phyloP scores from a whole-genome alignment of 768 basidiomycete genomes.

The Suillus bovinus region DNA sequence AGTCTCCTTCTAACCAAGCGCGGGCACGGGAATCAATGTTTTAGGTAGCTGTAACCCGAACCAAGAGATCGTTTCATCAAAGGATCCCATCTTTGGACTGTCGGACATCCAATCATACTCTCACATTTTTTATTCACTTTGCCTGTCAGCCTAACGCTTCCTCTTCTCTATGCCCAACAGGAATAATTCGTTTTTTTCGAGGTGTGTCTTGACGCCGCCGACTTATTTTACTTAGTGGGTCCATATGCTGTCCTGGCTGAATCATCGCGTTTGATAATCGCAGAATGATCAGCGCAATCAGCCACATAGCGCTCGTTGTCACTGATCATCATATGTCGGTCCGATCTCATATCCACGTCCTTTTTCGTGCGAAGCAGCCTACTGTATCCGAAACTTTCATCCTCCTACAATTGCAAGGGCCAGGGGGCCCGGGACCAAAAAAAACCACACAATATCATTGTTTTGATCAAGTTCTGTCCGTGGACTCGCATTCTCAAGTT shows the following conservation, averaged over 20 bases:
- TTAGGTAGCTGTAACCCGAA: constrained; percentile 21
- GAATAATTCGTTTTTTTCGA: neutral
- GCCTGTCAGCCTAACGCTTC: neutral
- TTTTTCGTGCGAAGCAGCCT: neutral
- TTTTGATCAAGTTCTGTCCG: neutral
- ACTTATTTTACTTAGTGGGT: neutral
- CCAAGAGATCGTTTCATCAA: constrained; percentile 11
- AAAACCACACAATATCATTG: neutral
- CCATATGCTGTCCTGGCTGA: neutral
- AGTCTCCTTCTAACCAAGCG: constrained; percentile 11
- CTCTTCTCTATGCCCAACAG: constrained; percentile 2
- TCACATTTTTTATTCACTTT: too few relatives aligned
- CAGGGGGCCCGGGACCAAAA: too few relatives aligned
- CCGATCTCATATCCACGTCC: neutral
- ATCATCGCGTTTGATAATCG: neutral
- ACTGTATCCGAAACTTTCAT: too few relatives aligned
- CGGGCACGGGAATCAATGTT: constrained; percentile 8
- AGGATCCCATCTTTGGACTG: neutral
- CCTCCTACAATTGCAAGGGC: too few relatives aligned
- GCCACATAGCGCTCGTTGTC: constrained; percentile 6
- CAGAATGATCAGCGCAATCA: constrained; percentile 3
- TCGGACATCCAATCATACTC: constrained; percentile 16
- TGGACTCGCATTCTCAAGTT: too few relatives aligned
- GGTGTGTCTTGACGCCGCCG: too few relatives aligned
- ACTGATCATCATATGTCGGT: neutral